Conservation (phyloP, 345 rosid genomes). For the Salix dunnii region DNA sequence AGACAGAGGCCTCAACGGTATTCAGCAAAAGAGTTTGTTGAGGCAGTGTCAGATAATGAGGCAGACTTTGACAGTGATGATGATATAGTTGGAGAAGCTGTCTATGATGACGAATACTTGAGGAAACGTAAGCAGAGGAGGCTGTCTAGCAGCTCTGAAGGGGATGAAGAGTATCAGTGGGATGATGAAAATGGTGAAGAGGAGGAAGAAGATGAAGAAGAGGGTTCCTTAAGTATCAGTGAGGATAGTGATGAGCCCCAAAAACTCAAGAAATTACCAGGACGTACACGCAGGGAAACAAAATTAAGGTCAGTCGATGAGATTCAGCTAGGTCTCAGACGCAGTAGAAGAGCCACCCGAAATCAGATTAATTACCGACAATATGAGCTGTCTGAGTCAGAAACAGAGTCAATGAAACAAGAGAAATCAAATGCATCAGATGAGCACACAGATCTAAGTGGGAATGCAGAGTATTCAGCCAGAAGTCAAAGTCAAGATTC, state of each 20-base stretch:
- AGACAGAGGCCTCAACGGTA: constrained; percentile 91
- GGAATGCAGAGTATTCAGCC: constrained; percentile 51
- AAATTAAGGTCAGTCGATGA: constrained; percentile 70
- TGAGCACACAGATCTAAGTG: constrained; percentile 62
- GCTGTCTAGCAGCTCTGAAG: constrained; percentile 89
- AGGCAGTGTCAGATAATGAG: constrained; percentile 85
- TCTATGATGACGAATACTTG: constrained; percentile 95
- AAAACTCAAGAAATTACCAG: constrained; percentile 64
- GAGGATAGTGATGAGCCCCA: constrained; percentile 79
- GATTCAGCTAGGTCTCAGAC: constrained; percentile 81
- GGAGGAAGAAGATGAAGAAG: constrained; percentile 76
- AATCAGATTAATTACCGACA: constrained; percentile 72
- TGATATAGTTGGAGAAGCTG: constrained; percentile 98
- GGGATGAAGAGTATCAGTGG: constrained; percentile 89
- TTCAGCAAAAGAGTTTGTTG: constrained; percentile 73
- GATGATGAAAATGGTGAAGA: constrained; percentile 94
- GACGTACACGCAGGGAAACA: constrained; percentile 66
- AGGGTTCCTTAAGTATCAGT: constrained; percentile 67
- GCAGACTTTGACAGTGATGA: constrained; percentile 86
- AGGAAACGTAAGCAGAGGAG: constrained; percentile 74
- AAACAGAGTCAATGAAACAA: constrained; percentile 53
- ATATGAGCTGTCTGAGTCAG: constrained; percentile 83
- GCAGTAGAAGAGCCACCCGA: constrained; percentile 84
- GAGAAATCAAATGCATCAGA: constrained; percentile 52
- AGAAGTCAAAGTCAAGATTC: constrained; percentile 67